A percentile compares a stretch with the other conserved stretches of the same genome.
These are phyloP conservation scores for Anthostomella pinea DNA, from an alignment of 2,329 filamentous ascomycete genomes.

Conservation along the genomic window DNA sequence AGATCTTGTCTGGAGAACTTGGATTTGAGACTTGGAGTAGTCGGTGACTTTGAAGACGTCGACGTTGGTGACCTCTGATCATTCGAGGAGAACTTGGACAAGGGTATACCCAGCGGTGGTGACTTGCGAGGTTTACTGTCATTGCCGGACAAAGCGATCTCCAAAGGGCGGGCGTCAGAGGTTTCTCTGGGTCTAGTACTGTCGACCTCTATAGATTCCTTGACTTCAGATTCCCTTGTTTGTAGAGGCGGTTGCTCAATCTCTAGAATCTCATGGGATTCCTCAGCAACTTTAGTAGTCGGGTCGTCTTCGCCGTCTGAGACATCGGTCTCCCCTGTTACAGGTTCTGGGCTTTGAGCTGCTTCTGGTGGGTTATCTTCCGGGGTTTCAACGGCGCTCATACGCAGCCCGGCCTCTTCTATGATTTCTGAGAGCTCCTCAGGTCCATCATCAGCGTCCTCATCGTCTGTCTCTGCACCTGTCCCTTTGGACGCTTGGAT, in stretches of 20 bases:
- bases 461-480: slow-evolving; percentile 10
- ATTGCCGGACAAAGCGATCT: no score
- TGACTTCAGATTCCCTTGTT: slow-evolving; percentile 12
- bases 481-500: slow-evolving; percentile 41
- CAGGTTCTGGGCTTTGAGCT: slow-evolving; percentile 12
- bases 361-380: slow-evolving; percentile 7
- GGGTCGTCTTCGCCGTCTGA: slow-evolving; percentile 13
- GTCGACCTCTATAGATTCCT: slow-evolving; percentile 17
- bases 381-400: slow-evolving; percentile 5
- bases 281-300: slow-evolving; percentile 14
- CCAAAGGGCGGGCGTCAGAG: slow-evolving; percentile 2
- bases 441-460: slow-evolving; percentile 7
- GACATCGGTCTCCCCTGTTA: slow-evolving; percentile 18
- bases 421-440: slow-evolving; percentile 8
- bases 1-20: slow-evolving; percentile 43
- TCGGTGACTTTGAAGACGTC: slow-evolving; percentile 19
- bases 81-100: slow-evolving; percentile 27
- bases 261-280: slow-evolving; percentile 25
- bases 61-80: slow-evolving; percentile 25
- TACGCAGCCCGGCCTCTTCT: slow-evolving; percentile 9
- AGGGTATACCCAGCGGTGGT: slow-evolving; percentile 23
- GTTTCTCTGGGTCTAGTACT: slow-evolving; percentile 6
- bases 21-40: slow-evolving; percentile 37
- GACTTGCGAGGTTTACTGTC: slow-evolving; percentile 3
- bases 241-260: slow-evolving; percentile 12